Evolutionary conservation across 768 basidiomycete species (phyloP).

Genomic region (Podaxis sp.): DNA sequence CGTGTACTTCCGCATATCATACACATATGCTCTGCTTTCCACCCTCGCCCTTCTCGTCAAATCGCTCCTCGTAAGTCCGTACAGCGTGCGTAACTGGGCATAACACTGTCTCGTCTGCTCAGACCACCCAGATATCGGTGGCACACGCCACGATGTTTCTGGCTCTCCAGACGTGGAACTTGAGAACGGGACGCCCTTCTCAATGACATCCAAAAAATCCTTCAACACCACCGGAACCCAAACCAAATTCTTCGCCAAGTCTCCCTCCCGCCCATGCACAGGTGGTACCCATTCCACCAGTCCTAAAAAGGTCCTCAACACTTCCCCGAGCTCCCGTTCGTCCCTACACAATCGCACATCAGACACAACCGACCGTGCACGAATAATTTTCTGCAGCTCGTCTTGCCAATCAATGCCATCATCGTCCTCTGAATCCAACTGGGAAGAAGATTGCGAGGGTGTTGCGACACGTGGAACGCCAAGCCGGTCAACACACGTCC

Average conservation of each 20-base stretch:
- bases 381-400: slow-evolving; percentile 54
- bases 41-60: slow-evolving; percentile 29
- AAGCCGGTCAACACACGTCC: slow-evolving; percentile 38
- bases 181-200: slow-evolving; percentile 6
- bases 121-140: background rate
- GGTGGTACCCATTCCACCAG: slow-evolving; percentile 45
- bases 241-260: slow-evolving; percentile 48
- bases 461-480: background rate
- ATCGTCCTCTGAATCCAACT: slow-evolving; percentile 31
- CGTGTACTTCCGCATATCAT: slow-evolving; percentile 59
- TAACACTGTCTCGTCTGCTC: slow-evolving; percentile 34
- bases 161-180: background rate
- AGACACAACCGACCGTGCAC: slow-evolving; percentile 49
- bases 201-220: slow-evolving; percentile 42
- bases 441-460: background rate
- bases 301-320: slow-evolving; percentile 52
- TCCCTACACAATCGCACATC: slow-evolving; percentile 31
- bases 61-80: slow-evolving; percentile 53
- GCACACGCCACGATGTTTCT: background rate
- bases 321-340: slow-evolving; percentile 39
- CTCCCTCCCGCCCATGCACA: slow-evolving; percentile 23
- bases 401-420: slow-evolving; percentile 49
- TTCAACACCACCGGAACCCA: slow-evolving; percentile 50
- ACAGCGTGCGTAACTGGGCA: slow-evolving; percentile 54
- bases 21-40: slow-evolving; percentile 55